Conservation (phyloP, 441 rosid genomes). For the Arabidopsis lyrata region DNA sequence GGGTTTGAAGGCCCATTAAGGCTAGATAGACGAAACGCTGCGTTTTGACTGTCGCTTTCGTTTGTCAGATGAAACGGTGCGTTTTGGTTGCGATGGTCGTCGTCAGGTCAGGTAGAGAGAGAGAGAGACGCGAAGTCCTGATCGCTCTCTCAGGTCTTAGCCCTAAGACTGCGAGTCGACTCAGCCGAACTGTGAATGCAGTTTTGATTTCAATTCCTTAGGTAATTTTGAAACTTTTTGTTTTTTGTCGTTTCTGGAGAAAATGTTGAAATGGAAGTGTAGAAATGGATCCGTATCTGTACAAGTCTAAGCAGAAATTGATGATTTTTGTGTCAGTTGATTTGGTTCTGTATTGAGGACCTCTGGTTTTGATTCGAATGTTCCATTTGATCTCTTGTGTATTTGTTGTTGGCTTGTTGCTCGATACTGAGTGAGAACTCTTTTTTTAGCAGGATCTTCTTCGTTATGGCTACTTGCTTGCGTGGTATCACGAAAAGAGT, state of each 20-base stretch:
- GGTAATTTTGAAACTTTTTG: slow-evolving; percentile 17
- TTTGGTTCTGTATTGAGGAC: background rate
- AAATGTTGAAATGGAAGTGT: slow-evolving; percentile 19
- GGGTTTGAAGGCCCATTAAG: background rate
- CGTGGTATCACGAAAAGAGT: slow-evolving; percentile 47
- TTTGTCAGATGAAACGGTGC: background rate
- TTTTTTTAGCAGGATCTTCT: slow-evolving; percentile 13
- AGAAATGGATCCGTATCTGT: slow-evolving; percentile 5
- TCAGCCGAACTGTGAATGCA: slow-evolving; percentile 23
- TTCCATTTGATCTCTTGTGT: background rate
- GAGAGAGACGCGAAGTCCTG: slow-evolving; percentile 10
- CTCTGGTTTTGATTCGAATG: background rate
- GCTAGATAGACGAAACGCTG: background rate
- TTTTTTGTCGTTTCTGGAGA: slow-evolving; percentile 5
- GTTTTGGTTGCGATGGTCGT: slow-evolving; percentile 18
- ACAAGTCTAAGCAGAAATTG: slow-evolving; percentile 7
- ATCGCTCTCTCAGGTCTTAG: slow-evolving; percentile 31
- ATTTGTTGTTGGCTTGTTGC: background rate
- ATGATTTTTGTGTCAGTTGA: background rate
- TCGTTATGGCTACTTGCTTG: slow-evolving; percentile 45
- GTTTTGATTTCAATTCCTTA: background rate
- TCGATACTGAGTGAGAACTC: background rate
- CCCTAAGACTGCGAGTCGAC: slow-evolving; percentile 38
- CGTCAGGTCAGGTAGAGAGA: slow-evolving; percentile 17
- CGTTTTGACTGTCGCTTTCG: background rate